Percentiles rank a stretch among this genome's conserved stretches.
Conservation (phyloP, 2,329 filamentous ascomycete species). For the Mycogone perniciosa region DNA sequence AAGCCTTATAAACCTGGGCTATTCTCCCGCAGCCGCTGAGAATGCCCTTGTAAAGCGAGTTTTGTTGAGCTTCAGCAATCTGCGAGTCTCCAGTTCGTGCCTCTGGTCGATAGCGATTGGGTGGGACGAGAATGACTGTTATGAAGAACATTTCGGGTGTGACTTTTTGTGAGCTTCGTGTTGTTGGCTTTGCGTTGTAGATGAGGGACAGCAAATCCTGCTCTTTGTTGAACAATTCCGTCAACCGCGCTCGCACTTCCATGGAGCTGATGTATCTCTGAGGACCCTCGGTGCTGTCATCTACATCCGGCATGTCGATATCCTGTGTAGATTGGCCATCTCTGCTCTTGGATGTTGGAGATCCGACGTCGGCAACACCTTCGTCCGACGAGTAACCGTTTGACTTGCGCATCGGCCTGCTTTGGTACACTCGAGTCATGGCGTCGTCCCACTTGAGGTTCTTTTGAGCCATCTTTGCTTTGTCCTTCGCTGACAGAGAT, state of each 20-base stretch:
- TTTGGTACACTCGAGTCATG: conserved; percentile 41
- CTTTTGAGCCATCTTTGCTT: conserved; percentile 66
- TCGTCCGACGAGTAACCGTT: conserved; percentile 54
- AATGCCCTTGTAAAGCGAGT: conserved; percentile 80
- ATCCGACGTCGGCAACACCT: conserved; percentile 60
- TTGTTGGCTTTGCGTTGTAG: conserved; percentile 66
- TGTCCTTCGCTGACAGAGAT: conserved; percentile 66
- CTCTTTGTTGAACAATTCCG: conserved; percentile 79
- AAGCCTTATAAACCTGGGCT: conserved; percentile 54
- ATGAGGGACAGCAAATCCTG: conserved; percentile 76
- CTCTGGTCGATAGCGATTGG: conserved; percentile 86
- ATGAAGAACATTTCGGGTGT: conserved; percentile 92
- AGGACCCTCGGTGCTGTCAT: conserved; percentile 17
- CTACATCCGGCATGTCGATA: conserved; percentile 28
- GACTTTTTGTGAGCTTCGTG: conserved; percentile 51
- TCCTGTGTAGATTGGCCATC: conserved; percentile 31
- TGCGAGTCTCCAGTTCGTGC: conserved; percentile 73
- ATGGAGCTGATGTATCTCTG: conserved; percentile 77
- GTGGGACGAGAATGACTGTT: conserved; percentile 77
- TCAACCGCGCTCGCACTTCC: conserved; percentile 75
- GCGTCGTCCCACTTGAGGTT: conserved; percentile 64
- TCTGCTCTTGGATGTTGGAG: conserved; percentile 40
- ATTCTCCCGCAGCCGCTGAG: conserved; percentile 69
- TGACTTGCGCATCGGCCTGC: conserved; percentile 33
- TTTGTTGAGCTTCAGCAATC: conserved; percentile 83